Conservation (phyloP, 73 alveolate genomes). For the Paramecium biaurelia region DNA sequence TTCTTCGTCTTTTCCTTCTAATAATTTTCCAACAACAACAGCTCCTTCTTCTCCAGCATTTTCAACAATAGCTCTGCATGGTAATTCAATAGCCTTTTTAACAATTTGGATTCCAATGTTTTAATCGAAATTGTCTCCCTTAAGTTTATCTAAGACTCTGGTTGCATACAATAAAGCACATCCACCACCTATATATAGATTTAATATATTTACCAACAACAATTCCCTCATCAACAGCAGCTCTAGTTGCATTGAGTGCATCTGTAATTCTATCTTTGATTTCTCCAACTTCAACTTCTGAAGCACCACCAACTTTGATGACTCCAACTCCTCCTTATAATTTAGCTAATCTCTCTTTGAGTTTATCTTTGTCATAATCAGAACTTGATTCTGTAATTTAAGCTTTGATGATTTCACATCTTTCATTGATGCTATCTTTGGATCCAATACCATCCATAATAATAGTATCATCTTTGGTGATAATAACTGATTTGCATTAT, state of each 20-base stretch:
- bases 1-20: conserved; percentile 70
- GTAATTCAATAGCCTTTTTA: conserved; percentile 84
- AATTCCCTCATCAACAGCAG: conserved; percentile 97
- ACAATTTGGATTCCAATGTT: conserved; percentile 89
- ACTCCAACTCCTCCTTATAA: conserved; percentile 98
- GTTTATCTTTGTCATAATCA: conserved; percentile 92
- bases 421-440: conserved; percentile 77
- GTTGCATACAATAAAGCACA: conserved; percentile 93
- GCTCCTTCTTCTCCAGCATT: conserved; percentile 95
- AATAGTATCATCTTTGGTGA: conserved; percentile 97
- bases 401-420: conserved; percentile 79
- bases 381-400: conserved; percentile 83
- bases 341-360: conserved; percentile 96
- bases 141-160: conserved; percentile 74
- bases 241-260: conserved; percentile 98
- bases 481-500: conserved; percentile 82
- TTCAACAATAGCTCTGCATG: conserved; percentile 85
- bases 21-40: conserved; percentile 81
- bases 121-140: conserved; percentile 90
- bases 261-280: conserved; percentile 96
- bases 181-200: conserved; percentile 51
- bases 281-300: conserved; percentile 96
- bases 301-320: conserved; percentile 97
- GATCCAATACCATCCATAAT: conserved; percentile 95
- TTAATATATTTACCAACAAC: conserved; percentile 74